These are phyloP conservation scores for Trypanosoma conorhini DNA, from an alignment of 208 protist genomes.

Conservation along the genomic window DNA sequence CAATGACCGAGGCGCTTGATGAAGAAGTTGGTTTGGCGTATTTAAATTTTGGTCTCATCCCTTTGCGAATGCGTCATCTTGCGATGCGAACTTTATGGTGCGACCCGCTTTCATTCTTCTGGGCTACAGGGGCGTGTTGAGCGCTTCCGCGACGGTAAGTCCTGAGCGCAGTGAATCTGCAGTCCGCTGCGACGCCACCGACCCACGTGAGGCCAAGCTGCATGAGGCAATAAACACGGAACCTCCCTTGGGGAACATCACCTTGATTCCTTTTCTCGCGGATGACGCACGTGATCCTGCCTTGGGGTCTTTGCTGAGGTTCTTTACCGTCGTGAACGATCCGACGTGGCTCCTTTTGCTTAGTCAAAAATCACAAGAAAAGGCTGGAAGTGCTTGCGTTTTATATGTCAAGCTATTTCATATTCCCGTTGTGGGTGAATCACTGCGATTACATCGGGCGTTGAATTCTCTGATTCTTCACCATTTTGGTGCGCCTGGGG, in stretches of 20 bases:
- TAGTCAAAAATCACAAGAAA: not conserved
- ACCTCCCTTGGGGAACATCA: not conserved
- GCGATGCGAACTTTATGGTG: not conserved
- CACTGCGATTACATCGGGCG: not conserved
- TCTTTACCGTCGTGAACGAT: slow-evolving; percentile 10
- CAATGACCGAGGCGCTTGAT: slow-evolving; percentile 11
- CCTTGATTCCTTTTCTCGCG: slow-evolving; percentile 2
- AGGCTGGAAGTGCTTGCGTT: not conserved
- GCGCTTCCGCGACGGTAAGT: not conserved
- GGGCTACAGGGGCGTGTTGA: slow-evolving; percentile 18
- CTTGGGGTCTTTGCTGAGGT: not conserved
- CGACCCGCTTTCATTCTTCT: slow-evolving; percentile 11
- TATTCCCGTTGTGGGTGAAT: slow-evolving; percentile 2
- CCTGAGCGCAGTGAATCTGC: not conserved
- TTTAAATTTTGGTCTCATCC: not conserved
- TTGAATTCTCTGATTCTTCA: slow-evolving; percentile 8
- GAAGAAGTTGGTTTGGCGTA: slow-evolving; percentile 8
- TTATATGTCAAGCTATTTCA: slow-evolving; percentile 13
- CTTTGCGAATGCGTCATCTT: slow-evolving; percentile 1
- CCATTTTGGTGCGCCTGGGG: not conserved
- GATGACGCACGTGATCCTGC: not conserved
- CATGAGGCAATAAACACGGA: not conserved
- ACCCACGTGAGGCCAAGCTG: not conserved
- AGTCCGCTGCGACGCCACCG: not conserved
- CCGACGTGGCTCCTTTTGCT: slow-evolving; percentile 22